Evolutionary conservation across 2,329 filamentous ascomycete species (phyloP), one percentile per base, ranked within the genome.

Genomic region (Arthrinium phaeospermum): DNA sequence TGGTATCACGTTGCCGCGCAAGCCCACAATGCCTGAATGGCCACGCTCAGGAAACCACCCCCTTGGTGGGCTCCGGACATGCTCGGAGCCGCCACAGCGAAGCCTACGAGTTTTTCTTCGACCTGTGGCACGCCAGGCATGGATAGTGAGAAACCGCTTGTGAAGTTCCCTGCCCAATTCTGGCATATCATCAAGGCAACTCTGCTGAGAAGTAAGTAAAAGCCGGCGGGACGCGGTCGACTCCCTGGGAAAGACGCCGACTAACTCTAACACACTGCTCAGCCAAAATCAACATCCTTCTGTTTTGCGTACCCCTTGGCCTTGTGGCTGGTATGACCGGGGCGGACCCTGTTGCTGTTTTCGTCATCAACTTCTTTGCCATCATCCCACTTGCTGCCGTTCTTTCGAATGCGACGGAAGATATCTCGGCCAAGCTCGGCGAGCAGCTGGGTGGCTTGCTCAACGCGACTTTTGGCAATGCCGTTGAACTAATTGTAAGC

Each of bases 401-500:
- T 73, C 85, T 95, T 73, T 93, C 91, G 71, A 94, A 94, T 81
- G 93, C 92, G 72, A 94, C 93, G 1, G 93, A 95, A 81, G 92
- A 95, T 82, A 89, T 95, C 73, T 91, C 92, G 3, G 85, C 88
- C 19, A 92, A 92, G 79, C 83, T 95, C 34, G 93, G 93, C 68
- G 91, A 94, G 77, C 92, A 92, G 1, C 81, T 95, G 41, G 93
- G 93, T 72, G 93, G 93, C 24, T 82, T 94, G 74, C 86, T 93
- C 73, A 94, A 94, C 80, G 92, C 92, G 41, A 94, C 92, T 0
- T 94, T 94, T 81, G 92, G 92, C 77, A 95, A 94, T 82, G 92
- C 92, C 19, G 93, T 95, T 70, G 93, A 95, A 81, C 82, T 95
- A 75, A 94, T 94, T 84, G 93, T 93, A 81, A 75, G 87, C 79